Conservation (phyloP, 78 protist genomes). For the Dictyostelium purpureum region DNA sequence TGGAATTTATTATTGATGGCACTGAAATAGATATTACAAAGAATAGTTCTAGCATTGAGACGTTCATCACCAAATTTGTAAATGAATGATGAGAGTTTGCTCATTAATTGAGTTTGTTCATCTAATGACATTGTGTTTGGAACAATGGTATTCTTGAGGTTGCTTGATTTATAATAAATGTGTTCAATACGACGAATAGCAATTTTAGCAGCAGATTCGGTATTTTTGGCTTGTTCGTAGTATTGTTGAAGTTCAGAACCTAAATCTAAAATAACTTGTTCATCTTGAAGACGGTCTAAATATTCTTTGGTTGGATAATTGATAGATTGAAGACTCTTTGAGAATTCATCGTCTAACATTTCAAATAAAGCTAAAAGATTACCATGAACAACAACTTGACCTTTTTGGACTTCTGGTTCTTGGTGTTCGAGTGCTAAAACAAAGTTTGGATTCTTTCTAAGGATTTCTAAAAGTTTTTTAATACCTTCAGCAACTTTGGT, state of each 20-base stretch:
- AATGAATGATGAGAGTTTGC: slow-evolving; percentile 58
- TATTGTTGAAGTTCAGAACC: slow-evolving; percentile 52
- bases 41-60: slow-evolving; percentile 85
- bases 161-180: slow-evolving; percentile 70
- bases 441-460: slow-evolving; percentile 21
- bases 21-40: slow-evolving; percentile 87
- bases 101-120: slow-evolving; percentile 13
- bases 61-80: slow-evolving; percentile 87
- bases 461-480: background rate
- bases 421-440: slow-evolving; percentile 8
- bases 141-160: background rate
- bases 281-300: slow-evolving; percentile 83
- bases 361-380: slow-evolving; percentile 77
- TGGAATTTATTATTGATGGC: slow-evolving; percentile 86
- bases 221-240: slow-evolving; percentile 15
- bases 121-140: background rate
- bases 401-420: slow-evolving; percentile 17
- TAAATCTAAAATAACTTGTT: slow-evolving; percentile 49
- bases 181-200: slow-evolving; percentile 84
- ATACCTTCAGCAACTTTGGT: slow-evolving; percentile 34
- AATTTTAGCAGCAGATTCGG: slow-evolving; percentile 32
- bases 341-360: slow-evolving; percentile 91
- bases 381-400: slow-evolving; percentile 29
- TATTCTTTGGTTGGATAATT: slow-evolving; percentile 91
- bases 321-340: slow-evolving; percentile 79